phyloP scores from a whole-genome alignment of 2,329 filamentous ascomycete species.

The Aschersonia sp. region DNA sequence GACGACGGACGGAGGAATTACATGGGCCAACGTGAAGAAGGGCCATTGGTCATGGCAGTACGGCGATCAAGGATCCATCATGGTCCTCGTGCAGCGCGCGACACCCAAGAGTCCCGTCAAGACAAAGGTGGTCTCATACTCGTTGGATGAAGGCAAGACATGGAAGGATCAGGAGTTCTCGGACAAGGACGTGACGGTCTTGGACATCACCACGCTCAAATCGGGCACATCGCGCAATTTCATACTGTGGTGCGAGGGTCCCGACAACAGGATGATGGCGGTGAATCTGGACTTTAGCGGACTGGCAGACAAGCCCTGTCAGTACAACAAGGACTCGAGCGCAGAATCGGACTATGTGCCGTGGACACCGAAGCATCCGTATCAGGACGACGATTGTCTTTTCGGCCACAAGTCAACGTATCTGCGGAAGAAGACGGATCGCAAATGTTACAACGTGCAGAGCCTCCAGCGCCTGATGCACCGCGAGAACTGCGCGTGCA shows the following conservation, averaged over 20 bases:
- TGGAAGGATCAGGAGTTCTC: constrained; percentile 69
- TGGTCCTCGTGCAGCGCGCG: constrained; percentile 69
- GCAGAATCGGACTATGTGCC: constrained; percentile 59
- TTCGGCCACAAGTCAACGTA: constrained; percentile 88
- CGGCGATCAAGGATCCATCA: constrained; percentile 85
- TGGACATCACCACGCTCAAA: constrained; percentile 74
- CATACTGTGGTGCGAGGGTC: constrained; percentile 63
- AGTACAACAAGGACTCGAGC: constrained; percentile 40
- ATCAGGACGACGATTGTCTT: constrained; percentile 64
- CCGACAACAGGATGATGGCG: constrained; percentile 46
- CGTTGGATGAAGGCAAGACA: constrained; percentile 62
- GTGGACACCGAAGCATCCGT: constrained; percentile 78
- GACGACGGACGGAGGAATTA: constrained; percentile 79
- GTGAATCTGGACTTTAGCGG: constrained; percentile 84
- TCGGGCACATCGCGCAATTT: constrained; percentile 87
- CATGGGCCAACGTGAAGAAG: constrained; percentile 74
- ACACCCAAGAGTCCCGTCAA: constrained; percentile 52
- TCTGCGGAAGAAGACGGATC: constrained; percentile 71
- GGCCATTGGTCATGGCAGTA: constrained; percentile 88
- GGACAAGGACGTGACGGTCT: constrained; percentile 54
- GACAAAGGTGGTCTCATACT: constrained; percentile 59
- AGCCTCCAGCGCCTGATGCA: constrained; percentile 57
- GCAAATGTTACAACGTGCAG: constrained; percentile 69
- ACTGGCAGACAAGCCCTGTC: constrained; percentile 59
- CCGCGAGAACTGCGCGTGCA: constrained; percentile 71